A percentile compares a stretch with the other conserved stretches of the same genome.
phyloP scores from a whole-genome alignment of 768 basidiomycete species.

The Lactifluus hygrophoroides region DNA sequence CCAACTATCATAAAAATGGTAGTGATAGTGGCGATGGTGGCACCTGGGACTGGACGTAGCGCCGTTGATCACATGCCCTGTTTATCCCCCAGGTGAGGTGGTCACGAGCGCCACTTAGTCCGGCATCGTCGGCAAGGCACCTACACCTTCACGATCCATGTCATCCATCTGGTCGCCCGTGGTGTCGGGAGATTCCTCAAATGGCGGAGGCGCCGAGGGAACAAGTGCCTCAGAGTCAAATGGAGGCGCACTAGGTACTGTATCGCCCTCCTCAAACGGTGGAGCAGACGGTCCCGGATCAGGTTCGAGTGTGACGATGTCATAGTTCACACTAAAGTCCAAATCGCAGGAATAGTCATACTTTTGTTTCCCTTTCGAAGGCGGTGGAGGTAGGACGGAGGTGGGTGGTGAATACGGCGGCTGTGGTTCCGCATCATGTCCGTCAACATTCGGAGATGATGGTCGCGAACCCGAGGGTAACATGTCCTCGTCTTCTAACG shows the following conservation, averaged over 20 bases:
- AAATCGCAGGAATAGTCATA: slow-evolving; percentile 14
- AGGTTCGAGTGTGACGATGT: slow-evolving; percentile 4
- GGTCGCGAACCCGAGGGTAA: not conserved
- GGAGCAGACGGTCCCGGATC: slow-evolving; percentile 14
- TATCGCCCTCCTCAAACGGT: slow-evolving; percentile 13
- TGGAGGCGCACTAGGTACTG: slow-evolving; percentile 10
- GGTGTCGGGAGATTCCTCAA: not conserved
- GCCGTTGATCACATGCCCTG: not conserved
- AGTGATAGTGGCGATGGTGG: not conserved
- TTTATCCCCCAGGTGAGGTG: not conserved
- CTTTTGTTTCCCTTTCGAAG: slow-evolving; percentile 15
- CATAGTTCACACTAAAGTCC: slow-evolving; percentile 2
- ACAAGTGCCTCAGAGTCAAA: slow-evolving; percentile 3
- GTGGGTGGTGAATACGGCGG: slow-evolving; percentile 16
- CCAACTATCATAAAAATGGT: not conserved
- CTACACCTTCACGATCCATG: not conserved
- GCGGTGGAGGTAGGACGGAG: slow-evolving; percentile 16
- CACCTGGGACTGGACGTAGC: not conserved
- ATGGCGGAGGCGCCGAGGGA: slow-evolving; percentile 11
- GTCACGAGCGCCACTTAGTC: not conserved
- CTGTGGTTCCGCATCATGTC: not conserved
- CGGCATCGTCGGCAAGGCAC: not conserved
- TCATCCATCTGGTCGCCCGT: not conserved
- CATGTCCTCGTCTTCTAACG: slow-evolving; percentile 14
- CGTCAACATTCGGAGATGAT: not conserved